Evolutionary conservation across 768 basidiomycete species (phyloP).

Genomic region (Naganishia antarctica): DNA sequence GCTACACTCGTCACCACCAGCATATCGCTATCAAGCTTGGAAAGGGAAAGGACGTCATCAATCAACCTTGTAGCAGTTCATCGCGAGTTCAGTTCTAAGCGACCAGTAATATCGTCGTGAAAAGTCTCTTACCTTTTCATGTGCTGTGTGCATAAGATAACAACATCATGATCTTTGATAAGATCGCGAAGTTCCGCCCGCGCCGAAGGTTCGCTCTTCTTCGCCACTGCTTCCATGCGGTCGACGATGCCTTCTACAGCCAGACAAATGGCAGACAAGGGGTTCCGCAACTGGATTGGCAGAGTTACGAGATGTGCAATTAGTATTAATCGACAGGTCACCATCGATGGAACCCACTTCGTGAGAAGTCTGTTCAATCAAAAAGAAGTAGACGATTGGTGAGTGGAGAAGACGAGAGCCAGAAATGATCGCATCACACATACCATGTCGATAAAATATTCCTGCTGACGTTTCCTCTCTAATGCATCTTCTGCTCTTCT

Average conservation of each 20-base stretch:
- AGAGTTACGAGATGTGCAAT: too few species aligned
- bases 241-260: constrained; percentile 24
- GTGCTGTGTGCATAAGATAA: constrained; percentile 20
- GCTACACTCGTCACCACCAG: constrained; percentile 22
- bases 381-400: neutral
- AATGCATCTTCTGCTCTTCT: constrained; percentile 26
- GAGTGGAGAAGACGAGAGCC: neutral
- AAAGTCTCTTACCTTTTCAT: constrained; percentile 20
- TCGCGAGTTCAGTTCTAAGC: neutral
- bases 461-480: constrained; percentile 24
- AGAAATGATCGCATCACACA: neutral
- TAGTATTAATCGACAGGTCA: neutral
- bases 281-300: constrained; percentile 18
- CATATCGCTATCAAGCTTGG: constrained; percentile 27
- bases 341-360: neutral
- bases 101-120: neutral
- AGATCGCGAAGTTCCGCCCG: neutral
- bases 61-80: neutral
- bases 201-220: neutral
- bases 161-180: constrained; percentile 15
- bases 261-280: constrained; percentile 23
- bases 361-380: constrained; percentile 19
- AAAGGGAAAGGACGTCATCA: constrained; percentile 25
- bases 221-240: neutral
- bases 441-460: constrained; percentile 28